Base-by-base conservation (phyloP, 192 early-diverging fungal genomes). In the Powellomyces hirtus region DNA sequence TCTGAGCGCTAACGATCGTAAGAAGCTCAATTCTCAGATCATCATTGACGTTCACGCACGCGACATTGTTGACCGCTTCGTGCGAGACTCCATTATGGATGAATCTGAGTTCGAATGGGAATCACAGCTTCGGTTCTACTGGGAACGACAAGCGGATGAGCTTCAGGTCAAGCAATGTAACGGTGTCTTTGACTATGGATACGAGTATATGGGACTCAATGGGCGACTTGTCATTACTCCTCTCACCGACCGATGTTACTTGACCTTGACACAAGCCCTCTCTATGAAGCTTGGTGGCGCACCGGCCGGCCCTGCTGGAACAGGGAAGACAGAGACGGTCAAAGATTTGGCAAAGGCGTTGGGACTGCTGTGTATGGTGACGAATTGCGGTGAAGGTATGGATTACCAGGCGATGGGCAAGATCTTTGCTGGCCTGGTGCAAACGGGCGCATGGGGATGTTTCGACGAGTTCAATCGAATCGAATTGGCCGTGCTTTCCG, bases 401-500 rank as follows among this genome's bases (percentile, higher is more conserved):
- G 85, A 86, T 61, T 86, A 85, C 59, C 81, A 81, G 64, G 79
- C 81, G 8, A 86, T 86, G 85, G 85, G 82, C 22, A 80, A 86
- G 71, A 84, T 83, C 33, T 85, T 86, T 76, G 79, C 85, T 20
- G 85, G 85, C 30, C 73, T 86, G 30, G 85, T 83, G 14, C 85
- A 86, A 66, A 79, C 81, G 16, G 85, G 85, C 22, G 85, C 85
- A 2, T 86, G 85, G 85, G 81, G 85, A 18, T 85, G 83, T 55
- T 86, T 86, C 73, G 85, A 86, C 62, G 85, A 86, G 71, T 86
- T 86, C 62, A 86, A 86, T 49, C 74, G 85, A 30, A 86, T 86
- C 53, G 83, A 85, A 57, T 62, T 86, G 8, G 85, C 81, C 7
- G 85, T 86, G 26, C 68, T 86, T 1, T 86, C 85, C 18, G 85